These are phyloP conservation scores for Taphrina confusa DNA, from an alignment of 1,139 yeast species.

Conservation along the genomic window DNA sequence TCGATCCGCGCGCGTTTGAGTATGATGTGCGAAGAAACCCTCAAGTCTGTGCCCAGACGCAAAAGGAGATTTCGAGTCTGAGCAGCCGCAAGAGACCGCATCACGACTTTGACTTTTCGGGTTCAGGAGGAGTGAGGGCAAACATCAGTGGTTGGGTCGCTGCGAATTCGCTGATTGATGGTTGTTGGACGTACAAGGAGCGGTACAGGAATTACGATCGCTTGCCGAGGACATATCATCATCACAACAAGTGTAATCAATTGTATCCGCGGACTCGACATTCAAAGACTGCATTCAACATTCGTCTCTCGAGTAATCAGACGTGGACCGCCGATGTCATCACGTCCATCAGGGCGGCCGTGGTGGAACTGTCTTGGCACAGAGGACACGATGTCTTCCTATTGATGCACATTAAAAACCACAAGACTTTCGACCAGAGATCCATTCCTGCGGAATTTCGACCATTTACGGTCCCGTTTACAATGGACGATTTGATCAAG, in stretches of 20 bases:
- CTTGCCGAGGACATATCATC: background rate
- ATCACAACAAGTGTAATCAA: slow-evolving; percentile 9
- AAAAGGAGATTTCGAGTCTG: background rate
- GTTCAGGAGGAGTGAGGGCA: background rate
- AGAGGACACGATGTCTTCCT: background rate
- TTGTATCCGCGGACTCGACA: slow-evolving; percentile 4
- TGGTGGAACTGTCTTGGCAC: slow-evolving; percentile 6
- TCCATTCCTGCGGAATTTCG: slow-evolving; percentile 2
- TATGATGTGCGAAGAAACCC: background rate
- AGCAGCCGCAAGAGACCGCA: background rate
- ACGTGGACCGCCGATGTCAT: slow-evolving; percentile 2
- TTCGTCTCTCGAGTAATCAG: background rate
- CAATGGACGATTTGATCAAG: slow-evolving; percentile 3
- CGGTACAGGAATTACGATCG: background rate
- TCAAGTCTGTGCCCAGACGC: background rate
- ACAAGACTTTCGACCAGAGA: background rate
- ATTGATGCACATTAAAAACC: background rate
- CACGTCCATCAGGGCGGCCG: slow-evolving; percentile 6
- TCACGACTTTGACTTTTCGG: background rate
- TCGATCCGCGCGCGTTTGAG: background rate
- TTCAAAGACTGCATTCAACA: background rate
- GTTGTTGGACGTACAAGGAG: slow-evolving; percentile 13
- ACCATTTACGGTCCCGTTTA: slow-evolving; percentile 1
- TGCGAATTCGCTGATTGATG: slow-evolving; percentile 4
- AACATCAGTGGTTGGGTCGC: slow-evolving; percentile 17